Conservation (phyloP, 352 stramenopile genomes). For the Pseudoperonospora humuli region DNA sequence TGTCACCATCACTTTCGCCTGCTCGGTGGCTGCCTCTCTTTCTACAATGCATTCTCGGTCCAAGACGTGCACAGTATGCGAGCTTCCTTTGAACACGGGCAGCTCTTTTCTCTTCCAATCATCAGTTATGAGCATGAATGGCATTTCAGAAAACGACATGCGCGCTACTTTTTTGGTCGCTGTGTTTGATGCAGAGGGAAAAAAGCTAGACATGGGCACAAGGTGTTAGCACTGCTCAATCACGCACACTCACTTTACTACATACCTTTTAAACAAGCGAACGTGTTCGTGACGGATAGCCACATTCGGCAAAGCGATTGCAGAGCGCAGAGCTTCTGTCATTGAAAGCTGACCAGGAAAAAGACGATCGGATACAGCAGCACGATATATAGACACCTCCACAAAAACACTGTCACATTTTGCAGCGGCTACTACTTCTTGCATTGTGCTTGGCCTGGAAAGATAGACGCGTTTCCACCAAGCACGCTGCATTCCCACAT, state of each 20-base stretch:
- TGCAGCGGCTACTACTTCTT: slow-evolving; percentile 26
- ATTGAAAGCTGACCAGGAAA: slow-evolving; percentile 26
- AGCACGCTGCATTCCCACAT: slow-evolving; percentile 18
- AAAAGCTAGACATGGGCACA: slow-evolving; percentile 22
- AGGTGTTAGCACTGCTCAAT: slow-evolving; percentile 5
- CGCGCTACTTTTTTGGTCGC: neutral
- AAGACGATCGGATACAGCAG: slow-evolving; percentile 33
- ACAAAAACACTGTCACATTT: slow-evolving; percentile 16
- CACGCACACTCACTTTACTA: neutral
- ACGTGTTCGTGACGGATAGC: slow-evolving; percentile 22
- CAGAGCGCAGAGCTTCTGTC: slow-evolving; percentile 15
- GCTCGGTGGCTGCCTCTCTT: slow-evolving; percentile 18
- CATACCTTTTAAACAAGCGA: slow-evolving; percentile 45
- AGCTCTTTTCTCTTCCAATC: neutral
- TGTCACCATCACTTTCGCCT: slow-evolving; percentile 19
- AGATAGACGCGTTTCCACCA: slow-evolving; percentile 73
- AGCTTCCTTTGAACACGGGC: slow-evolving; percentile 20
- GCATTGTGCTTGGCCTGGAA: slow-evolving; percentile 21
- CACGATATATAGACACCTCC: slow-evolving; percentile 40
- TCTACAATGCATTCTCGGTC: slow-evolving; percentile 34
- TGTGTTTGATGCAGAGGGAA: slow-evolving; percentile 1
- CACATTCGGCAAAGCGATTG: slow-evolving; percentile 13
- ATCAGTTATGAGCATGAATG: slow-evolving; percentile 16
- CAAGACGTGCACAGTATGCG: slow-evolving; percentile 24
- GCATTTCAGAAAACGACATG: slow-evolving; percentile 16